These are phyloP conservation scores for Microcyclospora tardicrescens DNA, from an alignment of 2,329 filamentous ascomycete species.

Conservation along the genomic window DNA sequence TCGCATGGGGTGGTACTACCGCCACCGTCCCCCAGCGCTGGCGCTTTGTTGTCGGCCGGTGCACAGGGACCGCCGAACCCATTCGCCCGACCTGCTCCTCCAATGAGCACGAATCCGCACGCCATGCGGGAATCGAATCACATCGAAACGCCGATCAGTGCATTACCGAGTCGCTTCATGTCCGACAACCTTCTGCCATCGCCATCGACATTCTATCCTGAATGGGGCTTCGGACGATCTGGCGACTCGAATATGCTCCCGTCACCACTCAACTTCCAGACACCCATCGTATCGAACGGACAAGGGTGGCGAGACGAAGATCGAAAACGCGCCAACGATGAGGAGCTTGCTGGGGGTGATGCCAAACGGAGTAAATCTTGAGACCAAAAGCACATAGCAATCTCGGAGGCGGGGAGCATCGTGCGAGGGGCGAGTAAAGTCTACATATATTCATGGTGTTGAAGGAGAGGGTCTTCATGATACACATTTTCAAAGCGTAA, in stretches of 20 bases:
- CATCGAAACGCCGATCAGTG: slow-evolving; percentile 81
- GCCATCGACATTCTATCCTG: slow-evolving; percentile 82
- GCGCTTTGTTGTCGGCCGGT: slow-evolving; percentile 74
- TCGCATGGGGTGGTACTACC: slow-evolving; percentile 64
- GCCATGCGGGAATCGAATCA: slow-evolving; percentile 23
- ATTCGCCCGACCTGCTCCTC: slow-evolving; percentile 76
- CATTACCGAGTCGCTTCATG: slow-evolving; percentile 82
- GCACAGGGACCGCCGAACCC: slow-evolving; percentile 89
- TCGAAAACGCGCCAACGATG: slow-evolving; percentile 21
- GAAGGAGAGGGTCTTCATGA: too few species aligned
- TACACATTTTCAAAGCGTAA: too few species aligned
- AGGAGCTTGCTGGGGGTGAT: slow-evolving; percentile 17
- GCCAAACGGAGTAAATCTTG: slow-evolving; percentile 3
- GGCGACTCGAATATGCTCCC: slow-evolving; percentile 73
- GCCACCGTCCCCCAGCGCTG: slow-evolving; percentile 81
- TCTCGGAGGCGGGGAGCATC: too few species aligned
- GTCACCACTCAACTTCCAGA: slow-evolving; percentile 85
- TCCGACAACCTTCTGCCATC: slow-evolving; percentile 78
- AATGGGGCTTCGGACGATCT: slow-evolving; percentile 62
- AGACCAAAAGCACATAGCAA: too few species aligned
- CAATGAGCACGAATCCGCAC: slow-evolving; percentile 41
- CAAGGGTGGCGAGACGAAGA: slow-evolving; percentile 33
- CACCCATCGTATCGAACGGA: slow-evolving; percentile 45
- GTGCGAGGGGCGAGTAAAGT: too few species aligned
- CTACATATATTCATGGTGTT: too few species aligned